phyloP scores from a whole-genome alignment of 225 moss, liverwort and hornwort genomes.

The Polytrichum formosum region DNA sequence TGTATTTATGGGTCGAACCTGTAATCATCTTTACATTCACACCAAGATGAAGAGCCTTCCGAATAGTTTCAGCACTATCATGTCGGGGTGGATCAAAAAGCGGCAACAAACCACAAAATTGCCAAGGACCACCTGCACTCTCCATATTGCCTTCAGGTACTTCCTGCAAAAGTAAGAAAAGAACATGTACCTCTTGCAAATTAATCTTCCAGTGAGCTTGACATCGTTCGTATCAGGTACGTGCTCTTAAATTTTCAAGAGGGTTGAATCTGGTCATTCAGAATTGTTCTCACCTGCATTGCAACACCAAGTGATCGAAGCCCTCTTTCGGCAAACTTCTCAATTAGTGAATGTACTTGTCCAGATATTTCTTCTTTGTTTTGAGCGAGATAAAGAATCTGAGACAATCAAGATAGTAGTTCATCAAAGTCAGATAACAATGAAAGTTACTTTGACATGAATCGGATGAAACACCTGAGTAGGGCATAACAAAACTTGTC shows the following conservation, averaged over 20 bases:
- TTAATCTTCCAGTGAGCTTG: too few species aligned
- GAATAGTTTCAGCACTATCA: slow-evolving; percentile 75
- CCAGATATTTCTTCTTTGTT: slow-evolving; percentile 39
- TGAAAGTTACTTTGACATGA: too few species aligned
- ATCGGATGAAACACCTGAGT: too few species aligned
- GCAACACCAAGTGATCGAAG: slow-evolving; percentile 62
- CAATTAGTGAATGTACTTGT: slow-evolving; percentile 51
- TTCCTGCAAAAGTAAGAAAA: slow-evolving; percentile 22
- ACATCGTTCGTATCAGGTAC: too few species aligned
- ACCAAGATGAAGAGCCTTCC: slow-evolving; percentile 54
- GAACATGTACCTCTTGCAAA: background rate
- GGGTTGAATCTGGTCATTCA: background rate
- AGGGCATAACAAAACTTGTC: too few species aligned
- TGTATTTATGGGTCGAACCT: slow-evolving; percentile 11
- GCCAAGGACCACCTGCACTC: slow-evolving; percentile 37
- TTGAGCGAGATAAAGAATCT: slow-evolving; percentile 44
- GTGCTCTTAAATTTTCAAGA: too few species aligned
- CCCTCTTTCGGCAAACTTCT: slow-evolving; percentile 64
- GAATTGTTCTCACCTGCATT: slow-evolving; percentile 29
- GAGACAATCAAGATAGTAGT: background rate
- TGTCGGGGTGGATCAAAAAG: slow-evolving; percentile 71
- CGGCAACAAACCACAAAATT: slow-evolving; percentile 61
- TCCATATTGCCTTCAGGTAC: slow-evolving; percentile 41
- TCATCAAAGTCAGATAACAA: too few species aligned
- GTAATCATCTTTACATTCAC: slow-evolving; percentile 79